Evolutionary conservation across 2,329 filamentous ascomycete genomes (phyloP), one percentile per base, ranked within the genome.

Genomic region (Hypoxylon sp.): DNA sequence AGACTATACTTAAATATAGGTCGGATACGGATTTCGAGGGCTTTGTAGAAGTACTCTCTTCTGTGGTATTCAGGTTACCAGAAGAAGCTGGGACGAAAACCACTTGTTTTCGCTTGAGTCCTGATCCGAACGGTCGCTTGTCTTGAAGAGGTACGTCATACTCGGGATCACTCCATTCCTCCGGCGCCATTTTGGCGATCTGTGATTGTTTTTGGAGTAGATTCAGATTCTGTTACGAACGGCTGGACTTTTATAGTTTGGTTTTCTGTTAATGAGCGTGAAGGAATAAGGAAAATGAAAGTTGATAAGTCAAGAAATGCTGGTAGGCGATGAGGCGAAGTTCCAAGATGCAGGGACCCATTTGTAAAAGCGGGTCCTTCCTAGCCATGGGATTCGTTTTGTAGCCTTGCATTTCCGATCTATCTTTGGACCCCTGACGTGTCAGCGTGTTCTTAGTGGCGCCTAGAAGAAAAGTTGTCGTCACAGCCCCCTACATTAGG

Each of bases 1-100:
- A 80, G 19, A 93, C 91, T 64, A 93, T 84, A 65, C 85, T 87
- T 25, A 92, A 84, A 72, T 93, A 93, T 49, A 88, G 79, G 61
- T 92, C 88, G 0, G 87, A 84, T 34, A 87, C 76, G 5, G 79
- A 79, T 5, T 66, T 72, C 14, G 75, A 72, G 23, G 72, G 67
- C 28, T 77, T 76, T 13, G 72, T 64, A 7, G 77, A 45, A 0
- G 70, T 53, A 14, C 28, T 61, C 23, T 73, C 61, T 48, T 70
- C 67, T 13, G 75, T 76, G 1, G 76, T 72, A 7, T 73, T 76
- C 13, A 76, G 63, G 10, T 80, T 77, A 1, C 78, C 78, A 25
- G 81, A 80, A 23, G 82, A 80, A 6, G 86, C 87, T 21, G 82
- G 84, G n/a, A 90, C 86, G 70, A 90, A 90, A 55, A 85, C 80